Conservation (phyloP, 2,329 filamentous ascomycete species). For the Pseudodiploospora longispora region DNA sequence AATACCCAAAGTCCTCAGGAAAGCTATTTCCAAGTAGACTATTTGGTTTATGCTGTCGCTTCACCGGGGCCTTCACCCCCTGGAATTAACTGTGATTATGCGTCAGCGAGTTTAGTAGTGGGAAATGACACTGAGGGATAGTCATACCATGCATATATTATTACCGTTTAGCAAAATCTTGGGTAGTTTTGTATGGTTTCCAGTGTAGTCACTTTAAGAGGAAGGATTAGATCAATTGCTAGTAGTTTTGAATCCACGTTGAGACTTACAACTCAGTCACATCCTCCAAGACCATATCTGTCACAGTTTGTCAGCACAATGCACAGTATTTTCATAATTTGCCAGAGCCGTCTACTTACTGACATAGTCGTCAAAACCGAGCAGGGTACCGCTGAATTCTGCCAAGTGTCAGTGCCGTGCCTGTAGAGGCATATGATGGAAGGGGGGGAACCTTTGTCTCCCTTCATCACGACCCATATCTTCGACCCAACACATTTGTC, state of each 20-base stretch:
- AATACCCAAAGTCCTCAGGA: too few species aligned
- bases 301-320: neutral
- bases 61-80: slow-evolving; percentile 62
- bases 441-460: slow-evolving; percentile 69
- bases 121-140: neutral
- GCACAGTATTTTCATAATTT: neutral
- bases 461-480: slow-evolving; percentile 99
- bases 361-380: slow-evolving; percentile 98
- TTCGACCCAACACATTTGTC: slow-evolving; percentile 97
- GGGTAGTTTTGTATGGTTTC: slow-evolving; percentile 76
- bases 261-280: slow-evolving; percentile 82
- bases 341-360: slow-evolving; percentile 56
- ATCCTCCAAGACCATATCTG: slow-evolving; percentile 97
- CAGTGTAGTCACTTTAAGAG: slow-evolving; percentile 72
- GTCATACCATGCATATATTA: slow-evolving; percentile 94
- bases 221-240: slow-evolving; percentile 6
- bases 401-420: slow-evolving; percentile 12
- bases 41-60: slow-evolving; percentile 14
- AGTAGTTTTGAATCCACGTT: neutral
- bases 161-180: slow-evolving; percentile 97
- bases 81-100: slow-evolving; percentile 57
- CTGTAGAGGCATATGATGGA: neutral
- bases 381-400: slow-evolving; percentile 93
- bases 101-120: neutral
- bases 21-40: too few species aligned